Conservation (phyloP, 176 grass and related monocot species). For the maize (Zea mays) region DNA sequence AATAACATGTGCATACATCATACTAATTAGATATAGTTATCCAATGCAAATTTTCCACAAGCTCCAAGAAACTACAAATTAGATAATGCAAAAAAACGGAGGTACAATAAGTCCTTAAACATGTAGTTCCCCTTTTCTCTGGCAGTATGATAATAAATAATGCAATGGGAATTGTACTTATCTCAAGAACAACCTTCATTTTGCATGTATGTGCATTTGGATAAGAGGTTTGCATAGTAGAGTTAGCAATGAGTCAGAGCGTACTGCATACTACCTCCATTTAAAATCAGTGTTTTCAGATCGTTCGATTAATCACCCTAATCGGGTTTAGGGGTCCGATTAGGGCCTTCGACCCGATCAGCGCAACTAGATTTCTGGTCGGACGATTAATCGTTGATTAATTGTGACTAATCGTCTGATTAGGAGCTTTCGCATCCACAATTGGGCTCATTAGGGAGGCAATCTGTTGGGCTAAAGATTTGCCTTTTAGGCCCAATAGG, state of each 20-base stretch:
- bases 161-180: background rate
- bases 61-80: background rate
- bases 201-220: slow-evolving; percentile 19
- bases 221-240: slow-evolving; percentile 25
- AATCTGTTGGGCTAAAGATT: too few species aligned
- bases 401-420: too few species aligned
- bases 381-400: too few species aligned
- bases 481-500: too few species aligned
- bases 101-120: background rate
- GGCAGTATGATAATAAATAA: slow-evolving; percentile 1
- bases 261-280: background rate
- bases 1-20: background rate
- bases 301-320: too few species aligned
- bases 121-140: slow-evolving; percentile 7
- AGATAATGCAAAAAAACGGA: background rate
- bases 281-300: background rate
- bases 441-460: too few species aligned
- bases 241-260: background rate
- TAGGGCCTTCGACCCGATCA: too few species aligned
- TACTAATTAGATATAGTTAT: background rate
- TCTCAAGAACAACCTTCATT: background rate
- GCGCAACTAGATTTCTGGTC: too few species aligned
- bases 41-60: background rate
- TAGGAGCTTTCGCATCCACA: too few species aligned
- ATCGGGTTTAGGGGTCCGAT: too few species aligned